phyloP scores from a whole-genome alignment of 768 basidiomycete genomes.

The Trichaptum fuscoviolaceum region DNA sequence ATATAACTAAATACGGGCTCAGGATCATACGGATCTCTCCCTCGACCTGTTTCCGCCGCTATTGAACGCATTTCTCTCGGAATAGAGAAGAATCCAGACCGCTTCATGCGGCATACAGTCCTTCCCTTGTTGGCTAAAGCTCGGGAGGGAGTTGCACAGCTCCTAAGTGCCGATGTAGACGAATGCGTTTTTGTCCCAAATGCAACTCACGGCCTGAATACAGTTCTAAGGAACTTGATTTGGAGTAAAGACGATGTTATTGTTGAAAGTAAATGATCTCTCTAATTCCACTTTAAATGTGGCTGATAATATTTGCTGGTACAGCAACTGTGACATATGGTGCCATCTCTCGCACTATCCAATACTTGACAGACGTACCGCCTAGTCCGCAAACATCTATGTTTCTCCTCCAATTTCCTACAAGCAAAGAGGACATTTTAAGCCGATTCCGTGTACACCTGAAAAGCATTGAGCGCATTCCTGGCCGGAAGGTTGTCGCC shows the following conservation, averaged over 20 bases:
- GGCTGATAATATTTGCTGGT: neutral
- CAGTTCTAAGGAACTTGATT: constrained; percentile 58
- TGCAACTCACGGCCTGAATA: constrained; percentile 61
- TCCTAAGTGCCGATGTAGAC: neutral
- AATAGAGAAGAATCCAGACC: constrained; percentile 53
- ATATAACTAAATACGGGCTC: neutral
- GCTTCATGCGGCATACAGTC: constrained; percentile 40
- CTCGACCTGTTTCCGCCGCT: constrained; percentile 44
- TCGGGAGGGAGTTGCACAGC: constrained; percentile 39
- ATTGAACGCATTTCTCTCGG: constrained; percentile 35
- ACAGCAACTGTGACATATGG: constrained; percentile 55
- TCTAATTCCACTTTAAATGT: neutral
- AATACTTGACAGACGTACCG: constrained; percentile 47
- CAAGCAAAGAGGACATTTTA: constrained; percentile 52
- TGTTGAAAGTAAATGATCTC: constrained; percentile 39
- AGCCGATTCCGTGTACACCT: constrained; percentile 38
- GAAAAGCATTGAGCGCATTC: constrained; percentile 22
- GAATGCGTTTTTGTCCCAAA: constrained; percentile 39
- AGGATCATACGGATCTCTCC: constrained; percentile 60
- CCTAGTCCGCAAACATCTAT: constrained; percentile 47
- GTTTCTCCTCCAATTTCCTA: constrained; percentile 53
- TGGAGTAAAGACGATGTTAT: constrained; percentile 68
- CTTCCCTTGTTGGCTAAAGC: constrained; percentile 30
- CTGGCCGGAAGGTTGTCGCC: constrained; percentile 48
- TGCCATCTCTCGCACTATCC: constrained; percentile 45